These are phyloP conservation scores for Boletus rufocinnamomeus DNA, from an alignment of 768 basidiomycete species.

Conservation along the genomic window DNA sequence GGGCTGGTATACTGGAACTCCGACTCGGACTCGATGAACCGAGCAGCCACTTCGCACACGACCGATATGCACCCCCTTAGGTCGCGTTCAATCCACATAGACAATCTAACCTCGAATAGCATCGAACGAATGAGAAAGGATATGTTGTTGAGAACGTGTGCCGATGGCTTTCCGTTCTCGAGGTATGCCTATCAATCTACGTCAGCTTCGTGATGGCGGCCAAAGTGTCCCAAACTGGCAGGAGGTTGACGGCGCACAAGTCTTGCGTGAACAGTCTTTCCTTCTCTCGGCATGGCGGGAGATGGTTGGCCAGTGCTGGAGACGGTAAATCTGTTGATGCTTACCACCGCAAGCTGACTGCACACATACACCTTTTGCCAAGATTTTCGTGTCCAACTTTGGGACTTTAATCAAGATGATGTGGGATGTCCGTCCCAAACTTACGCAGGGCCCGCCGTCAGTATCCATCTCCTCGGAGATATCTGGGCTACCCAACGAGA, in stretches of 20 bases:
- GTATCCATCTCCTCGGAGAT: constrained; percentile 33
- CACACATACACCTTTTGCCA: constrained; percentile 11
- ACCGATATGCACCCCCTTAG: constrained; percentile 15
- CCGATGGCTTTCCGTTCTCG: constrained; percentile 37
- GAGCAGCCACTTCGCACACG: constrained; percentile 1
- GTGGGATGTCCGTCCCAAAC: constrained; percentile 43
- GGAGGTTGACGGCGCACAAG: constrained; percentile 45
- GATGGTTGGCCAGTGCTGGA: constrained; percentile 68
- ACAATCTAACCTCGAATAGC: constrained; percentile 27
- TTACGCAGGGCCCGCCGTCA: constrained; percentile 47
- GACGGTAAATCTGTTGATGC: constrained; percentile 50
- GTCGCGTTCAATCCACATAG: constrained; percentile 22
- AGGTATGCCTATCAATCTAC: constrained; percentile 26
- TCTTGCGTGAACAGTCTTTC: constrained; percentile 67
- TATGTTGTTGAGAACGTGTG: constrained; percentile 23
- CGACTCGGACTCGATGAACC: constrained; percentile 13
- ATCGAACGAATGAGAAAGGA: constrained; percentile 25
- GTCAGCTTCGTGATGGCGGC: background rate
- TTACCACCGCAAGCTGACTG: constrained; percentile 14
- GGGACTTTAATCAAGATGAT: constrained; percentile 69
- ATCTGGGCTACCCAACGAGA: constrained; percentile 9
- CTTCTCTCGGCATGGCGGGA: constrained; percentile 60
- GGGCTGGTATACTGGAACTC: constrained; percentile 7
- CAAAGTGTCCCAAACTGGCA: constrained; percentile 17
- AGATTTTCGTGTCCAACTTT: constrained; percentile 60